phyloP scores from a whole-genome alignment of 352 stramenopile species.

The Phytopythium helicoides region DNA sequence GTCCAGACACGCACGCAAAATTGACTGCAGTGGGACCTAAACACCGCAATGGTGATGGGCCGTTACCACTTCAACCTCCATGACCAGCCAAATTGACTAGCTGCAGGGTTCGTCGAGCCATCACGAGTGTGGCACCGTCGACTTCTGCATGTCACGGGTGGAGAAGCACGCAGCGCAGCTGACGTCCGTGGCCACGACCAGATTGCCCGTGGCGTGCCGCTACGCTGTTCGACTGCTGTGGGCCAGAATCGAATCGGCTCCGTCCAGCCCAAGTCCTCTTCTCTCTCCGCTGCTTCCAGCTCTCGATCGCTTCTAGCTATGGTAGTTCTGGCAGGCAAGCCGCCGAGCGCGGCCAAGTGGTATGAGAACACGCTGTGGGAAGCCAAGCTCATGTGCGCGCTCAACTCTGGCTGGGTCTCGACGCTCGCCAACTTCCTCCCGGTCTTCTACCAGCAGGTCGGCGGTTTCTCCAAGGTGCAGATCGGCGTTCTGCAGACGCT shows the following conservation, averaged over 20 bases:
- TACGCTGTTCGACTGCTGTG: too few relatives aligned
- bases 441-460: conserved; percentile 69
- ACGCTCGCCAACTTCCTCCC: conserved; percentile 75
- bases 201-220: too few relatives aligned
- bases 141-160: too few relatives aligned
- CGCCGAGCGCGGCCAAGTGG: conserved; percentile 1
- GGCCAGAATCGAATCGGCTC: conserved; percentile 1
- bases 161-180: too few relatives aligned
- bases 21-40: too few relatives aligned
- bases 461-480: conserved; percentile 68
- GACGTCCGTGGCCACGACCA: too few relatives aligned
- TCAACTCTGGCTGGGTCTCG: conserved; percentile 61
- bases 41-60: too few relatives aligned
- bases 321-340: conserved; percentile 13
- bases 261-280: background rate
- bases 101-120: too few relatives aligned
- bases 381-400: conserved; percentile 78
- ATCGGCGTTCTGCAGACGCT: conserved; percentile 76
- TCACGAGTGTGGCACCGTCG: too few relatives aligned
- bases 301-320: background rate
- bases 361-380: conserved; percentile 35
- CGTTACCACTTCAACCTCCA: too few relatives aligned
- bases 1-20: too few relatives aligned
- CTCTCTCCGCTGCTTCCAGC: background rate
- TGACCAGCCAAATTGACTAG: too few relatives aligned